Percentiles rank a stretch among this genome's conserved stretches.
phyloP scores from a whole-genome alignment of 2,329 filamentous ascomycete genomes.

The Aspergillus ibericus region DNA sequence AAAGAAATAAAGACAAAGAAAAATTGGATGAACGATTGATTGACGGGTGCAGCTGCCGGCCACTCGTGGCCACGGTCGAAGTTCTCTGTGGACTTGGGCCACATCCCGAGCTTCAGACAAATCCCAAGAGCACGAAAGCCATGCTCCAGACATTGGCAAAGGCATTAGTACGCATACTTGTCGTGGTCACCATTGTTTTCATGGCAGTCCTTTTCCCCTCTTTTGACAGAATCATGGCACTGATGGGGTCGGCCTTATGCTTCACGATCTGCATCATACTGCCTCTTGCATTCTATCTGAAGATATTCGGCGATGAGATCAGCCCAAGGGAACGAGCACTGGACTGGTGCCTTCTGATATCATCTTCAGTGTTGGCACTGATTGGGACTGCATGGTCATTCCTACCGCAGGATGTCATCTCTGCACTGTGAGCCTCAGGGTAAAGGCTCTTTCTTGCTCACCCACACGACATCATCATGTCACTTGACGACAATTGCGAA shows the following conservation, averaged over 20 bases:
- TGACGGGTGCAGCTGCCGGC: slow-evolving; percentile 61
- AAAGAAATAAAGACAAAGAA: no score
- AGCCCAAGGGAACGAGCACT: slow-evolving; percentile 61
- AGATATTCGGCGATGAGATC: slow-evolving; percentile 78
- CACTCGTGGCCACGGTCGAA: slow-evolving; percentile 83
- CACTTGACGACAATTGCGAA: slow-evolving; percentile 71
- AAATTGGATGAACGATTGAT: slow-evolving; percentile 5
- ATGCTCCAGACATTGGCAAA: slow-evolving; percentile 60
- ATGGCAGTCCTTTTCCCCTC: slow-evolving; percentile 74
- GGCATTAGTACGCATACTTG: slow-evolving; percentile 62
- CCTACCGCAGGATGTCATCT: slow-evolving; percentile 72
- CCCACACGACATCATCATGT: slow-evolving; percentile 16
- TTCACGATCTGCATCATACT: slow-evolving; percentile 94
- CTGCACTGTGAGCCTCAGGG: slow-evolving; percentile 38
- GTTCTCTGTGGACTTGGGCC: slow-evolving; percentile 72
- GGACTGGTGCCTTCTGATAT: slow-evolving; percentile 67
- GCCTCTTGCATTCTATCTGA: slow-evolving; percentile 84
- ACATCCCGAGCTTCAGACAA: slow-evolving; percentile 37
- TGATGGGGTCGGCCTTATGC: slow-evolving; percentile 85
- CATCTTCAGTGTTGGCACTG: slow-evolving; percentile 69
- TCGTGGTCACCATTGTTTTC: slow-evolving; percentile 69
- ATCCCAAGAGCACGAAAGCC: slow-evolving; percentile 36
- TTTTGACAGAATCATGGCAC: slow-evolving; percentile 87
- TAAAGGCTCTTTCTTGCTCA: not conserved
- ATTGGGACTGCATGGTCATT: slow-evolving; percentile 87